Evolutionary conservation across 139 green algal genomes (phyloP), one percentile per base, ranked within the genome.

Genomic region (Volvox reticuliferus): DNA sequence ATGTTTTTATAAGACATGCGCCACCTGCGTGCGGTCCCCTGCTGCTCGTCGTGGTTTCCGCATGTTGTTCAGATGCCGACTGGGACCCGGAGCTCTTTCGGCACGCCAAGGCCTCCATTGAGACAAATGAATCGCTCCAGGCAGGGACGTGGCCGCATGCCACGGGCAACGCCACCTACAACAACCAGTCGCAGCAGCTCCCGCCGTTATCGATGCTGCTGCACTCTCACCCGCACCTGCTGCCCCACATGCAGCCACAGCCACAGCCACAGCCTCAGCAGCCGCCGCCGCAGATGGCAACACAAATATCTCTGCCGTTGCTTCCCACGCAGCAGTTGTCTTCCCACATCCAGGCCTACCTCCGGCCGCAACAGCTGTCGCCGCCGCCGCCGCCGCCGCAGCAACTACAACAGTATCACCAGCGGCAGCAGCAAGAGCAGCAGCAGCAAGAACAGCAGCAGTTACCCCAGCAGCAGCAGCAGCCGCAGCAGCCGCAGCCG

Each of bases 21-120:
- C 44, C 44, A 5, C 44, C 9, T 55, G 44, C 44, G 44, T 55
- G 44, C 44, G 44, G 44, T 55, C 5, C 44, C 44, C 9, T 5
- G 5, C 44, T 55, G 5, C 44, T 55, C 9, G 44, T 55, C 44
- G 44, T 55, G 44, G 44, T 14, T 9, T 5, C 9, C 44, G 9
- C 9, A 55, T 9, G 44, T 9, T 73, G 65, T 73, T 13, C 84
- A 93, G 90, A 93, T 71, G 79, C 86, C 19, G 87, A 91, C 0
- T 94, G 92, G 92, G 86, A 92, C 32, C 26, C 36, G 30, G 90
- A 91, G 76, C 84, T 95, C 83, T 88, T 95, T 33, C 62, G 79
- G 2, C 90, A 93, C 63, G 87, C 61, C 61, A 73, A 79, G 30
- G 88, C 91, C 16, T 78, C 86, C 87, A 87, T 94, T 33, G 88